Base-by-base conservation (phyloP, 2,329 filamentous ascomycete species). In the Aplosporella prunicola region DNA sequence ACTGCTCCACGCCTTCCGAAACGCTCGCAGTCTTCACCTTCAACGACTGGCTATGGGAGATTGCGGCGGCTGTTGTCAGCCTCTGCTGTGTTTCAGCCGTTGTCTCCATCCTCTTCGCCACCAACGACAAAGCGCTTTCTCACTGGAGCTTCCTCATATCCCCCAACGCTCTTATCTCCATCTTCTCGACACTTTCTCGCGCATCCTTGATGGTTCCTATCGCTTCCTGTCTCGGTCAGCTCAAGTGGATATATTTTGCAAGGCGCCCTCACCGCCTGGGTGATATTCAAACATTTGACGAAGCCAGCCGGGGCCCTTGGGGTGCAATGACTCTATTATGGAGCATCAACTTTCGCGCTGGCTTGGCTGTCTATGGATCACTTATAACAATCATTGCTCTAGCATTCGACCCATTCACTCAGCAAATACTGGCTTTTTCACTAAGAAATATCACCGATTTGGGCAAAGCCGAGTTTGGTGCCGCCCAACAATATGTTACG, bases 101-200 rank as follows among this genome's bases (percentile, higher is more conserved):
- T 9, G 31, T 39, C 9, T 34, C 17, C 6, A 37, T 47, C 14
- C 24, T 47, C 7, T 18, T 24, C 17, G 17, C 8, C 2, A 32
- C 40, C 26, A 16, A 45, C 23, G 30, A 27, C n/a, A 42, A 41
- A 17, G 17, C 39, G 14, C 34, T 44, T 2, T 20, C 15, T 5
- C n/a, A 23, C 7, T 48, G 45, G 43, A 34, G 26, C 16, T 13
- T 44, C 9, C 35, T 39, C 4, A 45, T 48, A 10, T 32, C 40
- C 9, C 27, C 34, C n/a, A 62, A 60, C 44, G 52, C 58, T 0
- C 35, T 58, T 7, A 47, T 63, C 9, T 47, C 59, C 3, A 36
- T 33, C 11, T 5, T 34, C 7, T 25, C 32, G 7, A 34, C 32
- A 5, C 5, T 34, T 5, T 18, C 30, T 10, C 20, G 25, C 13